Conservation (phyloP, 108 stramenopile species). For the Fragilaria crotonensis region DNA sequence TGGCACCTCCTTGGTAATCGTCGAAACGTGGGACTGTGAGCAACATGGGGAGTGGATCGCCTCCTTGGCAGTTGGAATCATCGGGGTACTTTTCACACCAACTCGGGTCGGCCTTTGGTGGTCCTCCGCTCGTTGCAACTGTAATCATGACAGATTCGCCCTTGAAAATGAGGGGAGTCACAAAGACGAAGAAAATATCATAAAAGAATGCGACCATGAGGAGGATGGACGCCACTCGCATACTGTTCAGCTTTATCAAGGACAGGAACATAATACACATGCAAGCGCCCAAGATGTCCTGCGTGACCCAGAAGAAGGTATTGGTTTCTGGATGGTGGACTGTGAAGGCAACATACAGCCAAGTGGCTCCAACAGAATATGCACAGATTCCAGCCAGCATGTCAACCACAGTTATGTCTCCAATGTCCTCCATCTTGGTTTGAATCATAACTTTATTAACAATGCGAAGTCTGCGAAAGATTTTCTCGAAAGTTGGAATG, state of each 20-base stretch:
- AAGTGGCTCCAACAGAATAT: constrained; percentile 36
- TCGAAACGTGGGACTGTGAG: constrained; percentile 53
- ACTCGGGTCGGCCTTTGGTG: constrained; percentile 49
- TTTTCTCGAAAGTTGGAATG: constrained; percentile 28
- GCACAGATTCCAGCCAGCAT: constrained; percentile 24
- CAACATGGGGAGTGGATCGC: constrained; percentile 87
- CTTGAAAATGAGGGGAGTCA: constrained; percentile 67
- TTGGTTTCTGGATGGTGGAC: constrained; percentile 37
- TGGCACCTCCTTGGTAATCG: constrained; percentile 78
- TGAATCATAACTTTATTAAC: constrained; percentile 6
- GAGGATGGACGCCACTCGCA: constrained; percentile 75
- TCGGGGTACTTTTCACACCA: constrained; percentile 89
- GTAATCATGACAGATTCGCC: constrained; percentile 81
- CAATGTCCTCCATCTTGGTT: constrained; percentile 30
- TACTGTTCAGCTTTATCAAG: constrained; percentile 66
- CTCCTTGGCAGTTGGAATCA: constrained; percentile 61
- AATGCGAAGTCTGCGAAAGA: background rate
- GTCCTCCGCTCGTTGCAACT: constrained; percentile 64
- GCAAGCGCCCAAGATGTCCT: constrained; percentile 83
- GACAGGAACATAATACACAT: constrained; percentile 81
- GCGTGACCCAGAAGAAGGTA: constrained; percentile 79
- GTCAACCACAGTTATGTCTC: constrained; percentile 34
- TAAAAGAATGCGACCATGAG: constrained; percentile 78
- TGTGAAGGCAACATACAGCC: constrained; percentile 45
- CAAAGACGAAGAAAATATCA: constrained; percentile 92